These are phyloP conservation scores for Closterium sp. DNA, from an alignment of 139 green algal genomes.

Conservation along the genomic window DNA sequence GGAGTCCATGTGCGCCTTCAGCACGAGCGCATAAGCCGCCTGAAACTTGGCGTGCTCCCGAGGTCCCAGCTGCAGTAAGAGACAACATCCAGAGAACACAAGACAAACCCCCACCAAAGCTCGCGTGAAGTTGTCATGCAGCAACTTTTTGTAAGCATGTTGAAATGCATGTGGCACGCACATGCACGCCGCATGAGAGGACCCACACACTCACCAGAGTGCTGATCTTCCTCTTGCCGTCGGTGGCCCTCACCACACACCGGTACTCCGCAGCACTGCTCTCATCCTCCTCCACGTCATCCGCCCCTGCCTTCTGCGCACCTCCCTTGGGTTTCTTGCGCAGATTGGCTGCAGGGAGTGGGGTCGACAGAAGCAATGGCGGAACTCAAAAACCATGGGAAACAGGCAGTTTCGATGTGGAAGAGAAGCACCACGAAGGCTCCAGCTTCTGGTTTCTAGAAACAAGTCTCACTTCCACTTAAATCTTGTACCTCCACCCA, in stretches of 20 bases:
- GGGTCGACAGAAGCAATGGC: too few relatives aligned
- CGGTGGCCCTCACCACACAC: slow-evolving; percentile 73
- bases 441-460: too few relatives aligned
- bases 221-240: slow-evolving; percentile 79
- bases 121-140: neutral
- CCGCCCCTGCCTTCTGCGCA: neutral
- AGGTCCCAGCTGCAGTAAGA: slow-evolving; percentile 26
- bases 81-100: neutral
- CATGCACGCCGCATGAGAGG: neutral
- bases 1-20: slow-evolving; percentile 51
- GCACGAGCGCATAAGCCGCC: slow-evolving; percentile 43
- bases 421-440: too few relatives aligned
- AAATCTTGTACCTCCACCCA: neutral
- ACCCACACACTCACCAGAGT: slow-evolving; percentile 53
- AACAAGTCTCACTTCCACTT: too few relatives aligned
- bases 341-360: slow-evolving; percentile 13
- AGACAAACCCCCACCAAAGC: neutral
- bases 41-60: slow-evolving; percentile 48
- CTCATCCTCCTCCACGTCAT: slow-evolving; percentile 16
- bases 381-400: too few relatives aligned
- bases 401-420: too few relatives aligned
- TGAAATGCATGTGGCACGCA: neutral
- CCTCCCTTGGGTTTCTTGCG: slow-evolving; percentile 2
- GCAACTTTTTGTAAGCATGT: neutral
- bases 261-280: slow-evolving; percentile 53